These are phyloP conservation scores for Papiliotrema flavescens DNA, from an alignment of 1,284 basidiomycete genomes.

Conservation along the genomic window DNA sequence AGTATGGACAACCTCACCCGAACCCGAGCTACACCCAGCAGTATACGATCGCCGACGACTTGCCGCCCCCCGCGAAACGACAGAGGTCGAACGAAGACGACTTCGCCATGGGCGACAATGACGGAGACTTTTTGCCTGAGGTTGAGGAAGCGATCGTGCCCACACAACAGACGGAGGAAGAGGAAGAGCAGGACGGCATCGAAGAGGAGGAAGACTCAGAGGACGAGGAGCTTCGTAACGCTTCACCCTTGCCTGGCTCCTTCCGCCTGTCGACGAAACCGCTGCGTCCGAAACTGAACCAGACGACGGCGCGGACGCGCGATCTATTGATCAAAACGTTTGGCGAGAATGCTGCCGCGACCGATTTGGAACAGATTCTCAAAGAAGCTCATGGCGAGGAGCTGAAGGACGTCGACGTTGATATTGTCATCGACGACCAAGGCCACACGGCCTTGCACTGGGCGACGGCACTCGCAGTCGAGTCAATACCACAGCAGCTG, in stretches of 20 bases:
- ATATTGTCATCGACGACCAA: conserved; percentile 85
- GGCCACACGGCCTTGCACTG: conserved; percentile 93
- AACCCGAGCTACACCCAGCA: conserved; percentile 14
- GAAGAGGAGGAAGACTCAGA: conserved; percentile 31
- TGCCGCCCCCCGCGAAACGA: conserved; percentile 29
- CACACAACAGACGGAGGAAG: conserved; percentile 3
- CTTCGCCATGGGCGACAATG: conserved; percentile 7
- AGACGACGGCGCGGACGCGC: conserved; percentile 52
- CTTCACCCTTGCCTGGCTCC: conserved; percentile 41
- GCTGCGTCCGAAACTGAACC: conserved; percentile 55
- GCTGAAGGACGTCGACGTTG: conserved; percentile 57
- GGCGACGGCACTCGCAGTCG: conserved; percentile 79
- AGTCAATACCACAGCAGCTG: conserved; percentile 64
- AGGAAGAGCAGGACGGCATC: conserved; percentile 3
- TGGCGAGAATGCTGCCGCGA: conserved; percentile 15
- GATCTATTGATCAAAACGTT: conserved; percentile 37
- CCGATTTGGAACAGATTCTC: conserved; percentile 27
- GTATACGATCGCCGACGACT: conserved; percentile 14
- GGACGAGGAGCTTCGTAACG: conserved; percentile 27
- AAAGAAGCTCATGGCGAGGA: conserved; percentile 18
- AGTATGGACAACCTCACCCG: conserved; percentile 37
- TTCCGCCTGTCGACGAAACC: conserved; percentile 69
- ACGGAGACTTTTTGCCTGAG: conserved; percentile 11
- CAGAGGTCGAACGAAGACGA: conserved; percentile 4
- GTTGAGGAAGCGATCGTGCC: conserved; percentile 3